Conservation (phyloP, 352 stramenopile genomes). For the Globisporangium cederbergense region DNA sequence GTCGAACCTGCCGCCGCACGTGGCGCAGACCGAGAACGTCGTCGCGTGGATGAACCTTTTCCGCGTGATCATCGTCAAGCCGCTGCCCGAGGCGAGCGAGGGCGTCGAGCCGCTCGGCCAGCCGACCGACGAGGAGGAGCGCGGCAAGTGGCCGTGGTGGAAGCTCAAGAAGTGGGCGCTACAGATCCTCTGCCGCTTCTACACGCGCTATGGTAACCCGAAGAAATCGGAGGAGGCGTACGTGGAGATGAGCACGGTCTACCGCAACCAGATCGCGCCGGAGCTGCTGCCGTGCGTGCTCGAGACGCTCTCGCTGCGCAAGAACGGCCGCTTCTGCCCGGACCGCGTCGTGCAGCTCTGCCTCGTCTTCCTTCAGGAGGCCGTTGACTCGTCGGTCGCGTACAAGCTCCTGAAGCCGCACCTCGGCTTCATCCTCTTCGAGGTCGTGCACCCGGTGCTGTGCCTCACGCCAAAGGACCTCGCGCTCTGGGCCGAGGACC, state of each 20-base stretch:
- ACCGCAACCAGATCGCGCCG: constrained; percentile 91
- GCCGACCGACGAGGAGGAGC: constrained; percentile 89
- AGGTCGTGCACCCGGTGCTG: constrained; percentile 95
- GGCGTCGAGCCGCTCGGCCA: constrained; percentile 81
- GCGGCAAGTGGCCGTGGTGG: constrained; percentile 95
- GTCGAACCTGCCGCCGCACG: constrained; percentile 88
- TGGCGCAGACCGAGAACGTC: constrained; percentile 84
- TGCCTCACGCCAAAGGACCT: constrained; percentile 94
- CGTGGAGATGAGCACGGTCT: constrained; percentile 92
- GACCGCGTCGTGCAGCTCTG: constrained; percentile 95
- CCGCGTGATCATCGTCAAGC: constrained; percentile 86
- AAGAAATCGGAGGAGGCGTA: constrained; percentile 91
- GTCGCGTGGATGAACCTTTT: constrained; percentile 93
- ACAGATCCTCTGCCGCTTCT: constrained; percentile 96
- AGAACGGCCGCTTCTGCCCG: constrained; percentile 94
- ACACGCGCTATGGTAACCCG: constrained; percentile 96
- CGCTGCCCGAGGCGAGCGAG: constrained; percentile 85
- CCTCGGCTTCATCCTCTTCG: constrained; percentile 95
- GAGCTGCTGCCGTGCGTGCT: constrained; percentile 74
- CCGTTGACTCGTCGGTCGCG: constrained; percentile 92
- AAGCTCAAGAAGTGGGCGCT: constrained; percentile 99
- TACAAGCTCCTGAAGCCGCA: constrained; percentile 99
- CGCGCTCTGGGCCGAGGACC: constrained; percentile 94
- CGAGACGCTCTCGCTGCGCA: constrained; percentile 91
- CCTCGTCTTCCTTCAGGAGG: constrained; percentile 92